Percentiles rank a stretch among this genome's conserved stretches.
These are phyloP conservation scores for Setaria viridis DNA, from an alignment of 202 grass and related monocot species.

Conservation along the genomic window DNA sequence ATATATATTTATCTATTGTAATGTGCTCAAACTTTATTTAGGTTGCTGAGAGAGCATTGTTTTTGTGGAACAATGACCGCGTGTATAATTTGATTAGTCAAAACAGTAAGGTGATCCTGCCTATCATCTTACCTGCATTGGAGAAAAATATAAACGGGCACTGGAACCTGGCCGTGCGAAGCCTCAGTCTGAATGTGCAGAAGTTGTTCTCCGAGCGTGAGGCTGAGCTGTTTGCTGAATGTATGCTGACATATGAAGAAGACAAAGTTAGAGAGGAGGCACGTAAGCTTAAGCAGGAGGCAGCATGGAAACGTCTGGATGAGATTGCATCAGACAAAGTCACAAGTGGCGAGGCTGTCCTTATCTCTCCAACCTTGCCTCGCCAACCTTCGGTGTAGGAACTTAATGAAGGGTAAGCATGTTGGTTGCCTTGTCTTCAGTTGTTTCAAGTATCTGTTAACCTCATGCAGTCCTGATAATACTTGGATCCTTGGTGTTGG, in stretches of 20 bases:
- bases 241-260: slow-evolving; percentile 51
- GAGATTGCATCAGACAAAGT: slow-evolving; percentile 59
- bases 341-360: slow-evolving; percentile 56
- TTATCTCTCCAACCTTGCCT: slow-evolving; percentile 47
- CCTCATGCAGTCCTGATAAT: slow-evolving; percentile 1
- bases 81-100: slow-evolving; percentile 53
- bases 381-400: slow-evolving; percentile 30
- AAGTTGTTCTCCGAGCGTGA: slow-evolving; percentile 61
- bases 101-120: slow-evolving; percentile 61
- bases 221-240: slow-evolving; percentile 52
- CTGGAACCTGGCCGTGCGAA: slow-evolving; percentile 68
- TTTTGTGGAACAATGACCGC: slow-evolving; percentile 72
- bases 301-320: slow-evolving; percentile 63
- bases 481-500: neutral
- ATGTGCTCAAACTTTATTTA: slow-evolving; percentile 44
- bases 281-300: slow-evolving; percentile 47
- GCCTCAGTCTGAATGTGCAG: slow-evolving; percentile 50
- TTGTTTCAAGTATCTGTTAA: neutral
- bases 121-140: slow-evolving; percentile 67
- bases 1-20: slow-evolving; percentile 3
- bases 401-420: slow-evolving; percentile 40
- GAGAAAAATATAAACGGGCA: slow-evolving; percentile 60
- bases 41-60: slow-evolving; percentile 76
- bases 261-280: slow-evolving; percentile 50
- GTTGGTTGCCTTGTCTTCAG: neutral